A percentile compares a stretch with the other conserved stretches of the same genome.
Conservation (phyloP, 2,329 filamentous ascomycete genomes). For the Aureobasidium sp. region DNA sequence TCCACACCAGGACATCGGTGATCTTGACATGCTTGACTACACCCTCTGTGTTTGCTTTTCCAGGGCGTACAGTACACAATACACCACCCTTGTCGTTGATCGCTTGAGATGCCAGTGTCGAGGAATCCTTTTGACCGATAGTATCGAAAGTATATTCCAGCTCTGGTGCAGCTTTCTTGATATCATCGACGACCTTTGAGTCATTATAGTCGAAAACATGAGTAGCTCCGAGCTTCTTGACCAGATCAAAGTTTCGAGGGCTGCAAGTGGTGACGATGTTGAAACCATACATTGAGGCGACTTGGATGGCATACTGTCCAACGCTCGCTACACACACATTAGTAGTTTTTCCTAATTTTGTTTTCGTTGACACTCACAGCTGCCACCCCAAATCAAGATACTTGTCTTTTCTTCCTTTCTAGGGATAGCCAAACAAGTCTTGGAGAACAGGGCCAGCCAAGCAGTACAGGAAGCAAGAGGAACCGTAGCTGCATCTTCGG, state of each 20-base stretch:
- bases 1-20: conserved; percentile 1
- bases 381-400: background rate
- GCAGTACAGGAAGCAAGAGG: background rate
- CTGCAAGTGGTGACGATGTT: conserved; percentile 40
- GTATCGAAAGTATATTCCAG: conserved; percentile 39
- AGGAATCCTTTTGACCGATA: background rate
- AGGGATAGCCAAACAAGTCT: background rate
- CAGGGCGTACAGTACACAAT: background rate
- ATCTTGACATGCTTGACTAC: background rate
- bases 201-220: conserved; percentile 44
- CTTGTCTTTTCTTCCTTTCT: background rate
- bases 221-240: conserved; percentile 39
- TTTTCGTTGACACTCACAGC: too few species aligned
- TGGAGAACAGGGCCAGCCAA: conserved; percentile 3
- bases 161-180: conserved; percentile 37
- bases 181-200: conserved; percentile 34
- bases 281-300: conserved; percentile 24
- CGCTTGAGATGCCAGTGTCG: background rate
- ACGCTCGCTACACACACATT: background rate
- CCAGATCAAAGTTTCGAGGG: conserved; percentile 39
- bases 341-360: too few species aligned
- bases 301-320: background rate
- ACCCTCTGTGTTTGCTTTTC: background rate
- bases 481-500: background rate
- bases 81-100: background rate